A percentile compares a stretch with the other conserved stretches of the same genome.
phyloP scores from a whole-genome alignment of 2,329 filamentous ascomycete genomes.

The Trichoderma harzianum region DNA sequence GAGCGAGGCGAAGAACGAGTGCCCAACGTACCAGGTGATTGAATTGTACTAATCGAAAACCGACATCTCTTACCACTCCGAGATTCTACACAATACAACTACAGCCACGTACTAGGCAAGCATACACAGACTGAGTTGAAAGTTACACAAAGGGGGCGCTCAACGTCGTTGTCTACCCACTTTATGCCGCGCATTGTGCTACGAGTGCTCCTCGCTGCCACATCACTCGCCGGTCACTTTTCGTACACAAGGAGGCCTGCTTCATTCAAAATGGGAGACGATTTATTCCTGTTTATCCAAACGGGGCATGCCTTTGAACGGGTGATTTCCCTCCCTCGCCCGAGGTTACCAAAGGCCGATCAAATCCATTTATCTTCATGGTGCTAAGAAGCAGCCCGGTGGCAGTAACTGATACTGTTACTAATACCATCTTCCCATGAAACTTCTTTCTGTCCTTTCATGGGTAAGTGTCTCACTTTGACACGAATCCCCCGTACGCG shows the following conservation, averaged over 20 bases:
- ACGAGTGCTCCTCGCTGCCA: background rate
- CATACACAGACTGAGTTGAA: background rate
- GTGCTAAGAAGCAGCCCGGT: background rate
- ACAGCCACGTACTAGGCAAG: background rate
- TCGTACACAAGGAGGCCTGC: background rate
- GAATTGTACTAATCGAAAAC: background rate
- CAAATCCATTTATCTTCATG: background rate
- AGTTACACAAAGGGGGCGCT: background rate
- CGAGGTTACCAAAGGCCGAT: background rate
- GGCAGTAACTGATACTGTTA: background rate
- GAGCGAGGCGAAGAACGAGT: background rate
- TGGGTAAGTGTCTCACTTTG: slow-evolving; percentile 2
- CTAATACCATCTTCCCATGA: background rate
- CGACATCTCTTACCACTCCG: background rate
- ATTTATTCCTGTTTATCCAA: background rate
- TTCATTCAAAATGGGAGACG: background rate
- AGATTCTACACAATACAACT: background rate
- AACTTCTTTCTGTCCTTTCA: background rate
- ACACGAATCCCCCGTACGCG: background rate
- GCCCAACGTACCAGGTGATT: background rate
- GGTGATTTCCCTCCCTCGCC: background rate
- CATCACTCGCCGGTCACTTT: background rate
- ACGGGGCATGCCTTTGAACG: background rate
- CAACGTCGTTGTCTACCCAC: background rate
- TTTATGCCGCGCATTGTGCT: background rate